Conservation (phyloP, 371 early-diverging fungal species). For the Conidiobolus incongruus region DNA sequence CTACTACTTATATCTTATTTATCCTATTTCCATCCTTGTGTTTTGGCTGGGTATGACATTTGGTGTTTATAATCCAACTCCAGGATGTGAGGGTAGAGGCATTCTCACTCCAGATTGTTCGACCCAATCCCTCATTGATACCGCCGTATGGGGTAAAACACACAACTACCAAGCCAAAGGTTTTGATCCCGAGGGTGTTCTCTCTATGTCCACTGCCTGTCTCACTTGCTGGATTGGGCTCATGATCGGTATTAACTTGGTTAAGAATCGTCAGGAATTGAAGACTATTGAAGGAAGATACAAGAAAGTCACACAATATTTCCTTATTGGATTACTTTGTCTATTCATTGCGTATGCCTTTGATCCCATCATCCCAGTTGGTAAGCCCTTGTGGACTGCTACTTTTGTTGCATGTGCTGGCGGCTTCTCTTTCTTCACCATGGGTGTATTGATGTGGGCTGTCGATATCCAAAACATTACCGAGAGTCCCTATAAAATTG, state of each 20-base stretch:
- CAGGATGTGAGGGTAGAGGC: slow-evolving; percentile 6
- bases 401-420: slow-evolving; percentile 14
- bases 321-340: slow-evolving; percentile 4
- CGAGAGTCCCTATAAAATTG: neutral
- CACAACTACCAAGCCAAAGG: slow-evolving; percentile 14
- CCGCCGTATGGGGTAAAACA: slow-evolving; percentile 10
- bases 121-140: slow-evolving; percentile 18
- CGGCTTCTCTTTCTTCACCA: slow-evolving; percentile 9
- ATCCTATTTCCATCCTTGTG: slow-evolving; percentile 7
- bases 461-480: slow-evolving; percentile 5
- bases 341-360: slow-evolving; percentile 11
- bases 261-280: slow-evolving; percentile 6
- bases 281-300: neutral
- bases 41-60: slow-evolving; percentile 16
- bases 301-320: slow-evolving; percentile 7
- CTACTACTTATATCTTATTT: neutral
- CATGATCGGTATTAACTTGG: slow-evolving; percentile 14
- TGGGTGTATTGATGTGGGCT: slow-evolving; percentile 11
- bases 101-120: slow-evolving; percentile 13
- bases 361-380: slow-evolving; percentile 14
- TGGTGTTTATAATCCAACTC: slow-evolving; percentile 9
- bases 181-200: slow-evolving; percentile 21
- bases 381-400: slow-evolving; percentile 24
- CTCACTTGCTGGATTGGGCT: slow-evolving; percentile 16
- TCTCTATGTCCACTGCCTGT: slow-evolving; percentile 17